Conservation (phyloP, 345 rosid species). For the Arabidopsis arenosa region DNA sequence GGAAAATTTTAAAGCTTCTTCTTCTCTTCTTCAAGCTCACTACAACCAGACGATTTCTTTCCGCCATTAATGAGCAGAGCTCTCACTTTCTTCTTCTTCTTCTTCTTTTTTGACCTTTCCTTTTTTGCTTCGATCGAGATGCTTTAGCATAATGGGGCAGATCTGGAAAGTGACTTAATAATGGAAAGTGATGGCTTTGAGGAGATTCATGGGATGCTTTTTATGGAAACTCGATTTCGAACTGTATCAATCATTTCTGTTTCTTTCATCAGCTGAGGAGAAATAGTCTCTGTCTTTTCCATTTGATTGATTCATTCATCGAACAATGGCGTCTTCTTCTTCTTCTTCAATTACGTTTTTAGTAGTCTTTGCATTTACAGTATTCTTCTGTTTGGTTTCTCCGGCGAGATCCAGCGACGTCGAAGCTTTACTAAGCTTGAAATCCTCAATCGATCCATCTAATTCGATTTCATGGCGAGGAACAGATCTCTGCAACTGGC, state of each 20-base stretch:
- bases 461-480: slow-evolving; percentile 66
- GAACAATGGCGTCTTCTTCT: slow-evolving; percentile 35
- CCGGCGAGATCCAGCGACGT: slow-evolving; percentile 62
- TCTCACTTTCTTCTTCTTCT: not conserved
- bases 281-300: not conserved
- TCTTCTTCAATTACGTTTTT: slow-evolving; percentile 28
- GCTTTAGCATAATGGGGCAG: slow-evolving; percentile 35
- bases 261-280: slow-evolving; percentile 23
- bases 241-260: slow-evolving; percentile 18
- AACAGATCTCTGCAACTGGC: slow-evolving; percentile 69
- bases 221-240: slow-evolving; percentile 39
- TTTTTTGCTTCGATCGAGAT: slow-evolving; percentile 30
- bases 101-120: not conserved
- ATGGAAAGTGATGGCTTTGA: slow-evolving; percentile 31
- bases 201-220: slow-evolving; percentile 21
- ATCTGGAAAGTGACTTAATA: slow-evolving; percentile 39
- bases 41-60: not conserved
- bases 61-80: too few species aligned
- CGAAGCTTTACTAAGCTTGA: slow-evolving; percentile 68
- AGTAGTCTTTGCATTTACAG: slow-evolving; percentile 26
- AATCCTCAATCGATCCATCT: slow-evolving; percentile 70
- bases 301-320: slow-evolving; percentile 26
- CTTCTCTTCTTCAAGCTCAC: slow-evolving; percentile 25
- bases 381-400: slow-evolving; percentile 47
- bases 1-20: not conserved